These are phyloP conservation scores for Mrakiaceae sp. DNA, from an alignment of 1,284 basidiomycete species.

Conservation along the genomic window DNA sequence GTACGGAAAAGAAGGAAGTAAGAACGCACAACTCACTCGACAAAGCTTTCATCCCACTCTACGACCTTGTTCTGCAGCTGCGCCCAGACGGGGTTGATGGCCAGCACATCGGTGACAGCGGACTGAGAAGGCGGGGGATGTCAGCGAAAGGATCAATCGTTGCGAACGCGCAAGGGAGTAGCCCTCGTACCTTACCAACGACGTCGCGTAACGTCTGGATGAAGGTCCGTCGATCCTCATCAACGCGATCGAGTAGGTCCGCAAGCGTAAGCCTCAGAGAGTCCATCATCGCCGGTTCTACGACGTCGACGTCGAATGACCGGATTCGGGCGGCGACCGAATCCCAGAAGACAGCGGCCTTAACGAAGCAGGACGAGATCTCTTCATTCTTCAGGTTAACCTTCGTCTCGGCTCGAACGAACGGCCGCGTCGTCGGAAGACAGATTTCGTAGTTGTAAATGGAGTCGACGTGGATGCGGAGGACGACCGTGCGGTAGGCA, in stretches of 20 bases:
- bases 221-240: conserved; percentile 46
- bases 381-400: conserved; percentile 82
- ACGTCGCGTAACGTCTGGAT: not conserved
- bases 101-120: conserved; percentile 69
- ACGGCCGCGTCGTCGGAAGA: conserved; percentile 77
- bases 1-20: not conserved
- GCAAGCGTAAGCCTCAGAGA: conserved; percentile 28
- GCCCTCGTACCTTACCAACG: no score
- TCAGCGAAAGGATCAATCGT: no score
- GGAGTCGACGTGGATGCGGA: conserved; percentile 80
- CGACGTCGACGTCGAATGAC: conserved; percentile 31
- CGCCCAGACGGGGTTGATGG: conserved; percentile 75
- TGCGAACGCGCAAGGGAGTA: no score
- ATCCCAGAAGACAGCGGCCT: conserved; percentile 52
- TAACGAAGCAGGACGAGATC: conserved; percentile 61
- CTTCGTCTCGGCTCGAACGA: conserved; percentile 72
- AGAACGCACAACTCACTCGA: conserved; percentile 32
- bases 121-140: conserved; percentile 40
- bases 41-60: conserved; percentile 87
- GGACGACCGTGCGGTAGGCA: conserved; percentile 51
- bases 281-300: conserved; percentile 31
- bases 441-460: conserved; percentile 75
- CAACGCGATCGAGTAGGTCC: conserved; percentile 54
- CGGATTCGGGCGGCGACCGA: conserved; percentile 39
- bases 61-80: conserved; percentile 83